Evolutionary conservation across 2,329 filamentous ascomycete species (phyloP).

Genomic region (Aspergillus costaricaensis): DNA sequence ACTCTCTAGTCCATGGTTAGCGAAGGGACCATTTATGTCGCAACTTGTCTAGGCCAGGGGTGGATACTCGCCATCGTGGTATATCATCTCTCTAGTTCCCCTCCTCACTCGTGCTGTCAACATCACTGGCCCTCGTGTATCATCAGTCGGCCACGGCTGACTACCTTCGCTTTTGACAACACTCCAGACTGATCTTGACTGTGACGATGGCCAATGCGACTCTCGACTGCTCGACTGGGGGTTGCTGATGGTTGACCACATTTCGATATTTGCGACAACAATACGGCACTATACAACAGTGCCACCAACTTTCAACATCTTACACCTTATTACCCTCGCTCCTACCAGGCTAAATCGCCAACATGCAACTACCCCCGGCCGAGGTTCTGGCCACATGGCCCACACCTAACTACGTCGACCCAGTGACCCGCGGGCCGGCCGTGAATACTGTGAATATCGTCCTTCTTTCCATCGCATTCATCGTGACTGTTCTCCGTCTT

Average conservation of each 20-base stretch:
- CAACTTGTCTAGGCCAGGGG: background rate
- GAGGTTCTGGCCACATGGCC: conserved; percentile 49
- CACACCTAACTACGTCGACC: conserved; percentile 50
- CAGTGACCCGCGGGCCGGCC: conserved; percentile 46
- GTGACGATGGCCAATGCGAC: conserved; percentile 16
- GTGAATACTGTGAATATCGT: conserved; percentile 47
- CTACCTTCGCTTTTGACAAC: background rate
- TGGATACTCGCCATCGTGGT: conserved; percentile 5
- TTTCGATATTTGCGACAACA: background rate
- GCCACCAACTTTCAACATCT: background rate
- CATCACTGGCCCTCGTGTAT: background rate
- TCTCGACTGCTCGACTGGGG: conserved; percentile 4
- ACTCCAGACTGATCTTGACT: background rate
- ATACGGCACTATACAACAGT: background rate
- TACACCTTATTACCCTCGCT: background rate
- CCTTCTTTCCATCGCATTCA: conserved; percentile 42
- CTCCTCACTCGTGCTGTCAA: conserved; percentile 3
- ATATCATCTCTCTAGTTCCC: conserved; percentile 12
- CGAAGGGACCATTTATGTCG: conserved; percentile 2
- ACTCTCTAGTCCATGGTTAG: background rate
- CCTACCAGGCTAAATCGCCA: conserved; percentile 13
- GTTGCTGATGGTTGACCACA: conserved; percentile 12
- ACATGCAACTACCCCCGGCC: conserved; percentile 45
- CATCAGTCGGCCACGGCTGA: background rate
- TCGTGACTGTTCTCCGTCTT: conserved; percentile 47